Base-by-base conservation (phyloP, 257 asterid species). In the Solanum sejunctum region DNA sequence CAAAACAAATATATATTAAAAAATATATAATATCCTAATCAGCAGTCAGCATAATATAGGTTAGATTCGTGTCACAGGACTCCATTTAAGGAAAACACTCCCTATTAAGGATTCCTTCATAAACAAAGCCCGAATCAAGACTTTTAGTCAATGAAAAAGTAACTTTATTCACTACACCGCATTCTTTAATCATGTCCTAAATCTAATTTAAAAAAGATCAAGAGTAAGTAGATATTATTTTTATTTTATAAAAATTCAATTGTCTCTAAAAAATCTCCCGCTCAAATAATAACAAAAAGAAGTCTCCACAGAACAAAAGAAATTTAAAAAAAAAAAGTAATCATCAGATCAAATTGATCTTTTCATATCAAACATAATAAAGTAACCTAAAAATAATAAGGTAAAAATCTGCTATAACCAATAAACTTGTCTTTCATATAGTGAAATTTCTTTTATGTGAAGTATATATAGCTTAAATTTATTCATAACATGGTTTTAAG, bases 141-240 rank as follows among this genome's bases (percentile, higher is more conserved):
- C 41, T 3, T 36, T 0, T 36, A 5, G 41, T 36, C 6, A 36
- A 36, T 3, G 6, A 36, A 36, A 1, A 5, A 36, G 6, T 2
- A 36, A 4, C 6, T 0, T 5, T 36, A 36, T 36, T 6, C 41
- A 36, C 1, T 4, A 5, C 41, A 36, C 41, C 1, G 1, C 41
- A 36, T 36, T 5, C 6, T 36, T 36, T 36, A 5, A 36, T 36
- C 41, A 5, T 58, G 12, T 20, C 12, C 1, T 20, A 57, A 1
- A 1, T 55, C 10, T 9, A 58, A 58, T 10, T 1, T 1, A 8
- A 10, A 21, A 10, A 61, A 1, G 69, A 61, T 1, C 10, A 61
- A 4, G 2, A 21, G 23, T 12, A 12, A 2, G 0, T 2, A 23
- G 0, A 63, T 12, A 1, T 63, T 63, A 61, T 0, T 0, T 2